phyloP scores from a whole-genome alignment of 1,284 basidiomycete species.

The Vanrija sp. region DNA sequence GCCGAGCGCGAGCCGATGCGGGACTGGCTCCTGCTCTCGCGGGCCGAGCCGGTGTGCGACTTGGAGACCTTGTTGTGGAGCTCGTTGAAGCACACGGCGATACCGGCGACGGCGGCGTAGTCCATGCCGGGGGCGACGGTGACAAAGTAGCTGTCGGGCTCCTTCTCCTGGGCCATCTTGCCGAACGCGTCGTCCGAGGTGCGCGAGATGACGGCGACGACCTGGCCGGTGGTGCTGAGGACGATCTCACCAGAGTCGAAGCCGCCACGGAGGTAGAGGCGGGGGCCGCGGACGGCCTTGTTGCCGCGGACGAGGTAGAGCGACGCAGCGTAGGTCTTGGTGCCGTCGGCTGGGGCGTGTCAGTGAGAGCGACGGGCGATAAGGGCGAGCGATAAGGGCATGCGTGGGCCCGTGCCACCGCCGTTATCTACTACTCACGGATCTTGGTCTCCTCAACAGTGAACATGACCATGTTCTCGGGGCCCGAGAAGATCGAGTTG shows the following conservation, averaged over 20 bases:
- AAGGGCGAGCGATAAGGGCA: neutral
- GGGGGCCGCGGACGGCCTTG: slow-evolving; percentile 1
- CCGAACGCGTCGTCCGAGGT: neutral
- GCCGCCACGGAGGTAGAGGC: slow-evolving; percentile 6
- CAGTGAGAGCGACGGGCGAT: neutral
- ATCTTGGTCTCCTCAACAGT: neutral
- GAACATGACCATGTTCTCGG: slow-evolving; percentile 1
- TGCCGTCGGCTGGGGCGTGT: neutral
- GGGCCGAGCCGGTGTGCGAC: no score
- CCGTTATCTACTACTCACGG: neutral
- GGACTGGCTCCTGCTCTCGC: no score
- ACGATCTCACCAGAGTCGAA: slow-evolving; percentile 2
- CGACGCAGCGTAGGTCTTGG: neutral
- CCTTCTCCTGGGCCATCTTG: neutral
- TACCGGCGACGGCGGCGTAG: slow-evolving; percentile 46
- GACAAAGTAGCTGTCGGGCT: slow-evolving; percentile 30
- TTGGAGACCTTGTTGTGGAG: slow-evolving; percentile 21
- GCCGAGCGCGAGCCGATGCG: no score
- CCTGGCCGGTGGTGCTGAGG: slow-evolving; percentile 6
- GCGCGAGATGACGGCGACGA: slow-evolving; percentile 2
- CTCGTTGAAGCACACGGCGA: slow-evolving; percentile 50
- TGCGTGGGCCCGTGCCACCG: no score
- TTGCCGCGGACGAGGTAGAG: neutral
- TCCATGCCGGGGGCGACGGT: slow-evolving; percentile 51
- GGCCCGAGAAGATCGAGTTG: neutral